Percentiles rank a stretch among this genome's conserved stretches.
These are phyloP conservation scores for Diplocarpon rosae DNA, from an alignment of 2,329 filamentous ascomycete species.

Conservation along the genomic window DNA sequence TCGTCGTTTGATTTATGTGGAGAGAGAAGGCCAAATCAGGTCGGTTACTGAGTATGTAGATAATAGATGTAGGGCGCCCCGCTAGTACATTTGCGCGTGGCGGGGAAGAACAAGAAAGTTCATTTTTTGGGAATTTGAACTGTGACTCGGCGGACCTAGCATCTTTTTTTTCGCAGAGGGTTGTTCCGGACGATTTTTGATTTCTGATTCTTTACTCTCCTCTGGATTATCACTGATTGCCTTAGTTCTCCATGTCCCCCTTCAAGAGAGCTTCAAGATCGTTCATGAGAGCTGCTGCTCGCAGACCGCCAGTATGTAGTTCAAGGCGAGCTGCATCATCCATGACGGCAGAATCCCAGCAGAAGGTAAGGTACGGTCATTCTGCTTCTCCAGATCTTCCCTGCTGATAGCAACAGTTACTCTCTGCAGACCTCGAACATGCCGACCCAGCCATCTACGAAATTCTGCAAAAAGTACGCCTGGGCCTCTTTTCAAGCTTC, in stretches of 20 bases:
- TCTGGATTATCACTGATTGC: neutral
- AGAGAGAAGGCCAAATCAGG: no score
- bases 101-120: neutral
- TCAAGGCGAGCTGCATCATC: slow-evolving; percentile 22
- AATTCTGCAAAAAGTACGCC: slow-evolving; percentile 74
- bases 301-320: slow-evolving; percentile 18
- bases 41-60: neutral
- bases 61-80: neutral
- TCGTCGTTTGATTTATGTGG: no score
- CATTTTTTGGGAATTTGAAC: no score
- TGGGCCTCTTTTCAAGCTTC: neutral
- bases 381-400: neutral
- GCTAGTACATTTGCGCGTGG: neutral
- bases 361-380: slow-evolving; percentile 44
- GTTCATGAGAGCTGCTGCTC: slow-evolving; percentile 15
- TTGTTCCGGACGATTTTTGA: no score
- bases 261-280: slow-evolving; percentile 23
- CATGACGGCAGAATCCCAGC: slow-evolving; percentile 40
- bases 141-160: no score
- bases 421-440: slow-evolving; percentile 67
- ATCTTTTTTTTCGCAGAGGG: no score
- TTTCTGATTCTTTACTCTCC: neutral
- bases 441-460: slow-evolving; percentile 80
- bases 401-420: slow-evolving; percentile 44
- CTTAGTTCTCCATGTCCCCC: slow-evolving; percentile 23